phyloP scores from a whole-genome alignment of 129 eudicot genomes.

The Artemisia annua region DNA sequence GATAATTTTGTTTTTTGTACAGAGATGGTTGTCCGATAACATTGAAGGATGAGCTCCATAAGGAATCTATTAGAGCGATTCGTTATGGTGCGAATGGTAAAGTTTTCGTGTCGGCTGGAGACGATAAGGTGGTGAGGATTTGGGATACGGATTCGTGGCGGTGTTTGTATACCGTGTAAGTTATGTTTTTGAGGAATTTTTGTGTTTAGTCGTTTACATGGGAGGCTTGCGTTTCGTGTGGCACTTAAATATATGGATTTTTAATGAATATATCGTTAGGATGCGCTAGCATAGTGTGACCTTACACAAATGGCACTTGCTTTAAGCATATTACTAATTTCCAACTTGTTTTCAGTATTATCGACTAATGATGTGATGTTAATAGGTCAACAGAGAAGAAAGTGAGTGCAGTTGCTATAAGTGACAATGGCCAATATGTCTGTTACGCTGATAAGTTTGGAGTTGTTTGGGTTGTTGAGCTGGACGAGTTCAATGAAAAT shows the following conservation, averaged over 20 bases:
- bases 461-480: slow-evolving; percentile 73
- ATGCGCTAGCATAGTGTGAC: neutral
- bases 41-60: slow-evolving; percentile 58
- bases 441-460: slow-evolving; percentile 98
- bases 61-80: slow-evolving; percentile 81
- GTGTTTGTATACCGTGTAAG: slow-evolving; percentile 74
- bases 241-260: no score
- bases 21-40: slow-evolving; percentile 55
- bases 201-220: no score
- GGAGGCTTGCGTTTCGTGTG: no score
- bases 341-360: neutral
- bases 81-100: slow-evolving; percentile 77
- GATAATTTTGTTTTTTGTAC: slow-evolving; percentile 20
- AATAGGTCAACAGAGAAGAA: slow-evolving; percentile 86
- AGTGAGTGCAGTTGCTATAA: slow-evolving; percentile 90
- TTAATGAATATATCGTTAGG: neutral
- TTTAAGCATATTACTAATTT: neutral
- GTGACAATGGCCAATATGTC: slow-evolving; percentile 62
- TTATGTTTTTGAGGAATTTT: slow-evolving; percentile 1
- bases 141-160: slow-evolving; percentile 84
- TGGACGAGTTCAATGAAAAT: slow-evolving; percentile 41
- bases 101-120: slow-evolving; percentile 90
- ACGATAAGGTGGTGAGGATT: slow-evolving; percentile 79
- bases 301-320: neutral
- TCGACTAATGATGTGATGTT: neutral